A percentile compares a stretch with the other conserved stretches of the same genome.
Conservation (phyloP, 805 yeast species). For the Ogataea glucozyma region DNA sequence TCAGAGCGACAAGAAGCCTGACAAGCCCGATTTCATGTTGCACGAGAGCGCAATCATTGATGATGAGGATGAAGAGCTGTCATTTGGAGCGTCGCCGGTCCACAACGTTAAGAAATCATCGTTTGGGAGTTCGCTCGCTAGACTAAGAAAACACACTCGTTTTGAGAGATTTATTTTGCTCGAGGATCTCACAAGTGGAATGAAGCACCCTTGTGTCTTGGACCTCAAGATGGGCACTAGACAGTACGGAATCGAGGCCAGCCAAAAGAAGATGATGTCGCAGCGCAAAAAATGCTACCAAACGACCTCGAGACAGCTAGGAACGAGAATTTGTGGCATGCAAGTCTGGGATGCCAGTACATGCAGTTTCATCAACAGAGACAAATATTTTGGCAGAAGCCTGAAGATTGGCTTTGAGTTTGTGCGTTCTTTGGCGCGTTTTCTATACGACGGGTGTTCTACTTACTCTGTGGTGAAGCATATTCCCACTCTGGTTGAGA, state of each 20-base stretch:
- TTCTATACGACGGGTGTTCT: conserved; percentile 72
- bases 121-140: conserved; percentile 3
- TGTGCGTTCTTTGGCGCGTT: conserved; percentile 70
- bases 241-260: conserved; percentile 96
- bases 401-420: conserved; percentile 74
- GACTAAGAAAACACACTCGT: conserved; percentile 42
- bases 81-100: neutral
- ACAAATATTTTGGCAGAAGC: conserved; percentile 89
- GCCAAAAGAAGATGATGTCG: conserved; percentile 64
- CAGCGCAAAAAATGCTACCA: conserved; percentile 78
- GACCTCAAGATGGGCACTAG: conserved; percentile 98
- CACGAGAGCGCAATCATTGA: conserved; percentile 19
- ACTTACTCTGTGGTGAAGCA: conserved; percentile 60
- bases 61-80: conserved; percentile 17
- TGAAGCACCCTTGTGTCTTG: conserved; percentile 84
- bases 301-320: conserved; percentile 80
- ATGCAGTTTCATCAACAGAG: conserved; percentile 61
- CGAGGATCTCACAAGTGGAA: conserved; percentile 86
- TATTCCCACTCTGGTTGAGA: conserved; percentile 64
- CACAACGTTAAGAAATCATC: conserved; percentile 5
- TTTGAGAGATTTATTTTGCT: conserved; percentile 81
- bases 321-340: conserved; percentile 94
- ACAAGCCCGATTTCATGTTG: conserved; percentile 4
- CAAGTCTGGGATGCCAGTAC: conserved; percentile 67
- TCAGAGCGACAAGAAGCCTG: conserved; percentile 12